Evolutionary conservation across 2,329 filamentous ascomycete genomes (phyloP).

Genomic region (Monosporascus ibericus): DNA sequence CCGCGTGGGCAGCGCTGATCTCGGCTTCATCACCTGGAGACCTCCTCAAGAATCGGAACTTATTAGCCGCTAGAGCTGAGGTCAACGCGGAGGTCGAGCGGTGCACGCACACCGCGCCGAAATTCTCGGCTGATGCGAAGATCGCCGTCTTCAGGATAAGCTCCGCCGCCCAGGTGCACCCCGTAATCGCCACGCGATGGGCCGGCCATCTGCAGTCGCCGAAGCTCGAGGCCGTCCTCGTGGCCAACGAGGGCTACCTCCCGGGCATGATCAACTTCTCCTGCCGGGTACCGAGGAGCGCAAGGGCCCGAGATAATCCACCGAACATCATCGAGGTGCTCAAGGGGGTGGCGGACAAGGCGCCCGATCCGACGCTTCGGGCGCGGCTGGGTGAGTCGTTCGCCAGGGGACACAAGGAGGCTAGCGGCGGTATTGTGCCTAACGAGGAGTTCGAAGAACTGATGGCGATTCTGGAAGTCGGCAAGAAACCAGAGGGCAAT

Average conservation of each 20-base stretch:
- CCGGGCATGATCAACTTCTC: constrained; percentile 61
- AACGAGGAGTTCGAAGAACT: constrained; percentile 59
- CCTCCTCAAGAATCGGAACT: constrained; percentile 40
- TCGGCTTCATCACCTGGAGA: constrained; percentile 43
- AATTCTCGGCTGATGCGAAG: constrained; percentile 55
- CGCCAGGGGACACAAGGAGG: constrained; percentile 61
- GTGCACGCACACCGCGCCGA: constrained; percentile 56
- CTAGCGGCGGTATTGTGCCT: constrained; percentile 58
- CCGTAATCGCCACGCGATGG: constrained; percentile 63
- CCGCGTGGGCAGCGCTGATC: constrained; percentile 54
- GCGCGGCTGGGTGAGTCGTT: constrained; percentile 56
- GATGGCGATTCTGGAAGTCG: constrained; percentile 51
- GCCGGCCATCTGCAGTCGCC: constrained; percentile 52
- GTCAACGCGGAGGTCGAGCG: constrained; percentile 56
- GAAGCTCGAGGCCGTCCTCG: constrained; percentile 57
- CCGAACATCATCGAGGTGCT: constrained; percentile 59
- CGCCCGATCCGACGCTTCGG: constrained; percentile 30
- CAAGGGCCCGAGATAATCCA: constrained; percentile 44
- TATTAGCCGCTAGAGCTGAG: constrained; percentile 50
- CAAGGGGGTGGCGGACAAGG: constrained; percentile 40
- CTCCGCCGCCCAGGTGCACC: constrained; percentile 57
- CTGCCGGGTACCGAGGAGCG: constrained; percentile 54
- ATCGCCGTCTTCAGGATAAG: constrained; percentile 58
- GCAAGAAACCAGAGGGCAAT: constrained; percentile 40
- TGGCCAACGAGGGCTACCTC: constrained; percentile 61